These are phyloP conservation scores for Phytopythium kandeliae DNA, from an alignment of 352 stramenopile species.

Conservation along the genomic window DNA sequence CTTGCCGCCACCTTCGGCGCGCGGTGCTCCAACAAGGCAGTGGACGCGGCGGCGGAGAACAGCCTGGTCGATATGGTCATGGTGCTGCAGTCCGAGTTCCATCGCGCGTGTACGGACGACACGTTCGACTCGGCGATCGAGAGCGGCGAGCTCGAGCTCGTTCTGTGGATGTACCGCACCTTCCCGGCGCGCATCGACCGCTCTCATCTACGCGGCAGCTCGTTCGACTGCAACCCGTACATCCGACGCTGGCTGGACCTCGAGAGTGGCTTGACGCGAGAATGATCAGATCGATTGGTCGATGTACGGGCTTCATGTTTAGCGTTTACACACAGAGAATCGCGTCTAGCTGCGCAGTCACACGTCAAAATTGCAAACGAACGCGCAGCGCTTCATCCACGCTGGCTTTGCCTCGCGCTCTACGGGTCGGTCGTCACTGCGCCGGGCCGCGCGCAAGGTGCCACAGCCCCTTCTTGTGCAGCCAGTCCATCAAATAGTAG, in stretches of 20 bases:
- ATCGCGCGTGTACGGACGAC: constrained; percentile 8
- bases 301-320: too few relatives aligned
- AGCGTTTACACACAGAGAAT: too few relatives aligned
- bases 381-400: neutral
- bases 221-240: neutral
- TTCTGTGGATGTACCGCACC: constrained; percentile 23
- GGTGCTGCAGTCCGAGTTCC: constrained; percentile 15
- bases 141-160: constrained; percentile 20
- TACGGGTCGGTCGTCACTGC: neutral
- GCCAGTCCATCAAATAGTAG: constrained; percentile 5
- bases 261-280: too few relatives aligned
- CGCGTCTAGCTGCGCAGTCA: too few relatives aligned
- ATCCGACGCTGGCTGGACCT: neutral
- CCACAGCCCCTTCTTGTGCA: constrained; percentile 5
- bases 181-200: constrained; percentile 17
- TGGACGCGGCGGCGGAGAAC: neutral
- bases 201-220: neutral
- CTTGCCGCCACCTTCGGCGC: neutral
- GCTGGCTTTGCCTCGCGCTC: too few relatives aligned
- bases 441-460: neutral
- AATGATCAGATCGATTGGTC: too few relatives aligned
- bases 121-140: constrained; percentile 15
- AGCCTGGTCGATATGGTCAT: constrained; percentile 24
- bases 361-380: too few relatives aligned
- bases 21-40: neutral